phyloP scores from a whole-genome alignment of 148 eudicot species.

The Talinum fruticosum region DNA sequence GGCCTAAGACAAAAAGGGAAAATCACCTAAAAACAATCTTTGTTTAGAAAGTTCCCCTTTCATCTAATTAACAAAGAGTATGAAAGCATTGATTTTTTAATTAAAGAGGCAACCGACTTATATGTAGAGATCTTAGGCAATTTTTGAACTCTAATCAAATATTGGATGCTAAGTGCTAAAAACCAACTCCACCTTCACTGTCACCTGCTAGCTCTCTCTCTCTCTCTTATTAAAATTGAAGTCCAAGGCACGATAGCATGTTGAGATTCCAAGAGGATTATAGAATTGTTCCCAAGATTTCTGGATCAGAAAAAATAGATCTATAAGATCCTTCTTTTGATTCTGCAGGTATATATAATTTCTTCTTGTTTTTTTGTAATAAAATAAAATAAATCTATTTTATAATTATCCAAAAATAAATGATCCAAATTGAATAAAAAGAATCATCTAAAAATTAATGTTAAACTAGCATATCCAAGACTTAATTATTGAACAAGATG shows the following conservation, averaged over 20 bases:
- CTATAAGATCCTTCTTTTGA: not conserved
- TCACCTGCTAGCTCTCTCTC: not conserved
- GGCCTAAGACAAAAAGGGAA: not conserved
- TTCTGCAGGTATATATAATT: not conserved
- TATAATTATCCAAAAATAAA: no score
- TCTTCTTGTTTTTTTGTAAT: no score
- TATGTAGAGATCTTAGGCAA: not conserved
- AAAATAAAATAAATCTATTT: no score
- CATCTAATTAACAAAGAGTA: not conserved
- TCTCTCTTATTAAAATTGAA: not conserved
- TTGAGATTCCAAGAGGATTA: not conserved
- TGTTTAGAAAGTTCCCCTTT: no score
- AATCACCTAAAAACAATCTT: not conserved
- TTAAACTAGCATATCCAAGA: no score
- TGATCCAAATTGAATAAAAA: no score
- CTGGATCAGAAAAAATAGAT: not conserved
- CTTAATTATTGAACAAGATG: no score
- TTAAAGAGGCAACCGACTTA: not conserved
- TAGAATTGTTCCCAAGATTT: not conserved
- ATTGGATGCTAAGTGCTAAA: not conserved
- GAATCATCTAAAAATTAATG: no score
- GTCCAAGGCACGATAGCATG: not conserved
- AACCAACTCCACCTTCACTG: not conserved
- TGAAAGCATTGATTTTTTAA: no score
- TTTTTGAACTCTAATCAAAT: not conserved